Base-by-base conservation (phyloP, 352 stramenopile genomes). In the Globisporangium abappressorium region DNA sequence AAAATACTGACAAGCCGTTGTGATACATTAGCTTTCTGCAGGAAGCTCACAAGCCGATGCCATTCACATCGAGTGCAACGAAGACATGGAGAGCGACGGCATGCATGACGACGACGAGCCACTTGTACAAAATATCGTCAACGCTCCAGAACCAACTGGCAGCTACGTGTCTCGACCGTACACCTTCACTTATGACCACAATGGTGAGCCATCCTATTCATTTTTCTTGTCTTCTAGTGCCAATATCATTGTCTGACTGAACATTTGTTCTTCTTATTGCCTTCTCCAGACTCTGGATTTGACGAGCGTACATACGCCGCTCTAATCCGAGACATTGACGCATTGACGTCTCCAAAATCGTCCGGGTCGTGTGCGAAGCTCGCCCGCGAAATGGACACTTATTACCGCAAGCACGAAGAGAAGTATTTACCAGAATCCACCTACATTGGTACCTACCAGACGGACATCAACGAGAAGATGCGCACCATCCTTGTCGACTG, bases 401-500 rank as follows among this genome's bases (percentile, higher is more conserved):
- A 79, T 65, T 83, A 88, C 65, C 75, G 77, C 38, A 84, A 90
- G 62, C 85, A 94, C 60, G 83, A 94, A 68, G 65, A 70, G 6
- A 95, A 95, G 65, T 93, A 95, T 73, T 73, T 86, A 33, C 69
- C 82, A 2, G 65, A 82, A 47, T 69, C 78, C 9, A 76, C 83
- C 8, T 93, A 92, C 70, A 87, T 93, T 24, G 79, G 81, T 59
- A 77, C 72, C 1, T 75, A 88, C n/a, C 98, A 99, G 78, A 77
- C 89, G 57, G 97, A 99, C 74, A 99, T 99, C 73, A 99, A 99
- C 75, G 94, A 98, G 71, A 98, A 98, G 66, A 99, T 99, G 98
- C 87, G 98, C 64, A 97, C 97, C 15, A 99, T 99, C 69, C 87
- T 99, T 54, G 91, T 99, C 30, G 98, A 99, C 80, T 99, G 98